Conservation (phyloP, 2,329 filamentous ascomycete genomes). For the Colletotrichum camelliae region DNA sequence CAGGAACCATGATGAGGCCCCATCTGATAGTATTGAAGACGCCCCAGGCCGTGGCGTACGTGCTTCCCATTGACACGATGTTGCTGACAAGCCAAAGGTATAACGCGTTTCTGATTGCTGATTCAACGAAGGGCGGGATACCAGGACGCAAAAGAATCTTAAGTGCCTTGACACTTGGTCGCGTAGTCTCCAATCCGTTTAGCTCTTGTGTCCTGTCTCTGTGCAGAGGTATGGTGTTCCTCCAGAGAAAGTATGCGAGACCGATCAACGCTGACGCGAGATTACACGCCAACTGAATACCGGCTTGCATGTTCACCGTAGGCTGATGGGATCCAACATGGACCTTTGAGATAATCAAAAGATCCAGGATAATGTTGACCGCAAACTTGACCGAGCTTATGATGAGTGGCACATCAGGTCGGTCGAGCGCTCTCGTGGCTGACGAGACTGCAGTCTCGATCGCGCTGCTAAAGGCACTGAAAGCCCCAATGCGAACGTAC, state of each 20-base stretch:
- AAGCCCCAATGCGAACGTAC: constrained; percentile 70
- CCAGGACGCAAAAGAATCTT: constrained; percentile 61
- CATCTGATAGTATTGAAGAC: constrained; percentile 77
- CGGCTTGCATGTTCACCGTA: constrained; percentile 68
- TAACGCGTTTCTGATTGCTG: constrained; percentile 69
- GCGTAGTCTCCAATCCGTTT: constrained; percentile 23
- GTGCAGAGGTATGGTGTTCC: constrained; percentile 33
- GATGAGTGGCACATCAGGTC: constrained; percentile 71
- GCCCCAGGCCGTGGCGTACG: constrained; percentile 76
- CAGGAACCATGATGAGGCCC: constrained; percentile 77
- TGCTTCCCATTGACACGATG: constrained; percentile 66
- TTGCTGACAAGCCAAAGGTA: constrained; percentile 74
- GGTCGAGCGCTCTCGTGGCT: constrained; percentile 69
- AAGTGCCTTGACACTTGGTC: constrained; percentile 49
- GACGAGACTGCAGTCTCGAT: constrained; percentile 67
- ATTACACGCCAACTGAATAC: constrained; percentile 66
- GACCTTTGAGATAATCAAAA: constrained; percentile 70
- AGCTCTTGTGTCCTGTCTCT: background rate
- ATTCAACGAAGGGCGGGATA: constrained; percentile 65
- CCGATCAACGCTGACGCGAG: constrained; percentile 60
- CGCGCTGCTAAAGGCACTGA: constrained; percentile 65
- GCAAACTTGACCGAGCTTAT: constrained; percentile 69
- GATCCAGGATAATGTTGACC: constrained; percentile 70
- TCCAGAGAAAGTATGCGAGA: constrained; percentile 63
- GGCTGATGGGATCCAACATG: constrained; percentile 61